Evolutionary conservation across 306 rosid genomes (phyloP), one percentile per base, ranked within the genome.

Genomic region (Begonia peltatifolia): DNA sequence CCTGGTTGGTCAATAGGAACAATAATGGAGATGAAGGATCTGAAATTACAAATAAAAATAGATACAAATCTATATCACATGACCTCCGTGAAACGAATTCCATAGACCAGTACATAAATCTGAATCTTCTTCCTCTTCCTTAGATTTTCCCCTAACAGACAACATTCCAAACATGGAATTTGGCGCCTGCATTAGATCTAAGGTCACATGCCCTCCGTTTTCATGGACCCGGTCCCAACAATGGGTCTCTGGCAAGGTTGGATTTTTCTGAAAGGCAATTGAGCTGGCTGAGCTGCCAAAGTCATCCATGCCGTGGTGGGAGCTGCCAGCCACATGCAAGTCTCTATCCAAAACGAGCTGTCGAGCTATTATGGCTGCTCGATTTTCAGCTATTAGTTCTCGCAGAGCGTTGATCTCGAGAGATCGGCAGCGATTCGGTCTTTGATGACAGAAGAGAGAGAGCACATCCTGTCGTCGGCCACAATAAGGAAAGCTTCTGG

Each of bases 371-470:
- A 73, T 30, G 52, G 92, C 76, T 0, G 96, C 93, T 0, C 95
- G 95, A 57, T 89, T 83, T 61, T 89, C 95, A 0, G 83, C 97
- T 18, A 89, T 89, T 59, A 89, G 76, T 65, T 89, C 97, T 0
- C 83, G 73, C 2, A 84, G 73, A 2, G 97, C 97, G 0, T 76
- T 18, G 95, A 84, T 66, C 97, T 82, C 48, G 97, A 82, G 55
- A 84, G 81, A 66, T 89, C 95, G 41, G 74, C 78, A 87, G 78
- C 3, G 78, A 58, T 10, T 84, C 84, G 44, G 59, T 64, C 73
- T 73, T 72, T 17, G 87, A 67, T 79, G 97, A 84, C 97, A 89
- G 93, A 89, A 89, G 97, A 89, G 97, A 89, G 97, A 68, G 78
- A 84, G 84, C 97, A 89, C 84, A 71, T 58, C 81, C 96, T 46